Percentiles rank a stretch among this genome's conserved stretches.
Evolutionary conservation across 768 basidiomycete genomes (phyloP).

Genomic region (Scleroderma citrinum): DNA sequence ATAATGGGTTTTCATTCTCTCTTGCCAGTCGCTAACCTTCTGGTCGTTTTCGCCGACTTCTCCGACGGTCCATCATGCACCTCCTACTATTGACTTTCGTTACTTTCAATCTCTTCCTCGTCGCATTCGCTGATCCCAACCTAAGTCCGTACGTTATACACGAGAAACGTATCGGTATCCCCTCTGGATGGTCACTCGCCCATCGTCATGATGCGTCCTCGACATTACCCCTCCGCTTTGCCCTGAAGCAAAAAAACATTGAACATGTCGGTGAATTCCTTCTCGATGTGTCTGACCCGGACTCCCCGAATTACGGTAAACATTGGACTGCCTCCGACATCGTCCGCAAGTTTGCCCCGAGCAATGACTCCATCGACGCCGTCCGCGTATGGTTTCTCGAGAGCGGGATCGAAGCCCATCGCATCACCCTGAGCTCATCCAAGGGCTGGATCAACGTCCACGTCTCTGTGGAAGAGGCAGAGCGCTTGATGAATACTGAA

Average conservation of each 20-base stretch:
- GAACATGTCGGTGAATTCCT: slow-evolving; percentile 36
- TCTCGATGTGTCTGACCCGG: slow-evolving; percentile 38
- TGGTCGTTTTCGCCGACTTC: too few species aligned
- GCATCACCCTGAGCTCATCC: slow-evolving; percentile 28
- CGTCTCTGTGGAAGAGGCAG: slow-evolving; percentile 39
- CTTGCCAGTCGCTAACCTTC: too few species aligned
- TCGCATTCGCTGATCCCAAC: slow-evolving; percentile 2
- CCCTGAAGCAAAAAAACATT: slow-evolving; percentile 38
- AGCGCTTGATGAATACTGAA: slow-evolving; percentile 36
- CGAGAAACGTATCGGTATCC: slow-evolving; percentile 34
- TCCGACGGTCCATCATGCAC: not conserved
- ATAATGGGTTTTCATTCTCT: too few species aligned
- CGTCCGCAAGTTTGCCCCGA: slow-evolving; percentile 38
- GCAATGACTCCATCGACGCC: slow-evolving; percentile 27
- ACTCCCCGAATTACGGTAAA: slow-evolving; percentile 39
- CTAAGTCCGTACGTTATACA: slow-evolving; percentile 39
- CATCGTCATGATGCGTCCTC: slow-evolving; percentile 26
- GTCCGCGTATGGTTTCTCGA: slow-evolving; percentile 38
- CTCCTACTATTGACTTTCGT: not conserved
- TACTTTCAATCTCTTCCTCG: not conserved
- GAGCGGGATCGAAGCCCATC: slow-evolving; percentile 31
- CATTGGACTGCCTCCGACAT: slow-evolving; percentile 39
- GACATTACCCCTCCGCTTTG: slow-evolving; percentile 40
- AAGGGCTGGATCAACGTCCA: slow-evolving; percentile 38
- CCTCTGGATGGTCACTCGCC: slow-evolving; percentile 32